phyloP scores from a whole-genome alignment of 2,329 filamentous ascomycete species.

The Mariannaea elegans region DNA sequence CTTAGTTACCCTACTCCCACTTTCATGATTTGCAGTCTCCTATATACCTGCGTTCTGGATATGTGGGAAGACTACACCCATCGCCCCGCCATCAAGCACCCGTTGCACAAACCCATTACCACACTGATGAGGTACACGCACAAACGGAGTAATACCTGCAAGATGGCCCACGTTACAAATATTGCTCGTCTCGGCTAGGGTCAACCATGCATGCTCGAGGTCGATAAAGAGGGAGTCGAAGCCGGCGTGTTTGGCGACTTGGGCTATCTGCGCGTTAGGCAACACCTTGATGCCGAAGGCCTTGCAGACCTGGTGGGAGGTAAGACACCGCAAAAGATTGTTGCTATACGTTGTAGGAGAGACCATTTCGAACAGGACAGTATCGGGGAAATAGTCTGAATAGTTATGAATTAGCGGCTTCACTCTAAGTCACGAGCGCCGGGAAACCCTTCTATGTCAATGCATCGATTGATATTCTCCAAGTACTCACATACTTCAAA shows the following conservation, averaged over 20 bases:
- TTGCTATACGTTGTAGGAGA: constrained; percentile 3
- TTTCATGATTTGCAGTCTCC: too few relatives aligned
- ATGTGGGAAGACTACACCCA: constrained; percentile 44
- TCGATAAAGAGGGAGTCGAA: constrained; percentile 51
- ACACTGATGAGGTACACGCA: constrained; percentile 46
- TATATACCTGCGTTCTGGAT: constrained; percentile 22
- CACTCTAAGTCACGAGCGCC: too few relatives aligned
- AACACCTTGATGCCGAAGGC: constrained; percentile 16
- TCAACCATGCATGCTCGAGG: constrained; percentile 47
- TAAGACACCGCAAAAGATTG: constrained; percentile 4
- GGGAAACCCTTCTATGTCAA: too few relatives aligned
- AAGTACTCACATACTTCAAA: too few relatives aligned
- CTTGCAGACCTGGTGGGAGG: constrained; percentile 18
- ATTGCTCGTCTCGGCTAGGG: constrained; percentile 41
- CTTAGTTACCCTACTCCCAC: too few relatives aligned
- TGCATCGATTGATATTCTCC: too few relatives aligned
- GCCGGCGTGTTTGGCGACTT: constrained; percentile 27
- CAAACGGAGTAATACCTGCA: constrained; percentile 43
- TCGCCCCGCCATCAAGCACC: constrained; percentile 45
- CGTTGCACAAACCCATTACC: constrained; percentile 45
- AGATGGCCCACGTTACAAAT: constrained; percentile 40
- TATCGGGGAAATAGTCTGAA: too few relatives aligned
- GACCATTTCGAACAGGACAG: background rate
- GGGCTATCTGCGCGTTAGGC: constrained; percentile 9
- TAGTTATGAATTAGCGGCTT: too few relatives aligned